Base-by-base conservation (phyloP, 495 filamentous ascomycete species). In the Gamarada debralockiae region DNA sequence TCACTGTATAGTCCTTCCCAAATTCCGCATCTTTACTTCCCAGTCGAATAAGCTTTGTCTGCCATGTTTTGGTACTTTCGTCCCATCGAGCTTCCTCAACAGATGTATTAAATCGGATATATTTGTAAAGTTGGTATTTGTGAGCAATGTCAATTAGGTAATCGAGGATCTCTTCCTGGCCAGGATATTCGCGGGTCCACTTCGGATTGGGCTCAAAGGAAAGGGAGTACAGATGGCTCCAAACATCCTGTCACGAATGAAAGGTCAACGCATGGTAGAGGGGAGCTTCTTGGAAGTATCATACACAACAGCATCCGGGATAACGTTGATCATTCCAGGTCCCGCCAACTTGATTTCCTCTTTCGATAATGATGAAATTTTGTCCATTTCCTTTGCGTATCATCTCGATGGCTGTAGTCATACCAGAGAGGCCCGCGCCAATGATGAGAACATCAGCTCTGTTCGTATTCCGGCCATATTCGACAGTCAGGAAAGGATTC, bases 71-170 rank as follows among this genome's bases (percentile, higher is more conserved):
- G 13, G 77, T 66, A 0, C 72, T 71, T 20, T 81, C 74, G 31
- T 81, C 67, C 85, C 84, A 87, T 36, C 73, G 69, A 42, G 78
- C 73, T 54, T 73, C 69, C 12, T 76, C 68, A 10, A 87, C 76
- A 17, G 77, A 73, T 2, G 77, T 80, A 57, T 81, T 74, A 51
- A 81, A 72, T 24, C 81, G 73, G 41, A 86, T 80, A 50, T 83
- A 80, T 56, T 80, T 73, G 10, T 73, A 60, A n/a, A 87, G 75
- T 29, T 73, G 52, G 56, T 77, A 85, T 43, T 79, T 73, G 20
- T 72, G 70, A 41, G 80, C 83, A 1, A 86, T 78, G 21, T 69
- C 65, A 3, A 75, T 63, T n/a, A 84, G 66, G 58, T 88, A 88
- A n/a, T 70, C 63, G 3, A 71, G 64, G 33, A 87, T 75, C 59